Conservation (phyloP, 2,329 filamentous ascomycete species). For the Coniosporium tulheliwenetii region DNA sequence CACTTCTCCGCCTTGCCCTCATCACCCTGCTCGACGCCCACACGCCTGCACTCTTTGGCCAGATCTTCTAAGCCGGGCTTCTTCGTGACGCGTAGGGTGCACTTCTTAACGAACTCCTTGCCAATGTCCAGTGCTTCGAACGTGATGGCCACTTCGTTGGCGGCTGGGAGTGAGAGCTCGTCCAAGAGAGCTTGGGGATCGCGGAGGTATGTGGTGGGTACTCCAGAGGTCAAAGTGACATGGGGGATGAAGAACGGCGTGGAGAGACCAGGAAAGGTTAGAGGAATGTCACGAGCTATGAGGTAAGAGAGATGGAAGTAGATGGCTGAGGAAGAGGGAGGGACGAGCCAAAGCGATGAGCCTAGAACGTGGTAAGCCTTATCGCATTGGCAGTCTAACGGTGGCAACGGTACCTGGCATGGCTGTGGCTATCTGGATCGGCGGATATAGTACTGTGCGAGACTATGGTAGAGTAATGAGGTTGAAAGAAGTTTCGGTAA, state of each 20-base stretch:
- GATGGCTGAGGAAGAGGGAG: slow-evolving; percentile 17
- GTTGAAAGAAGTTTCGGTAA: too few species aligned
- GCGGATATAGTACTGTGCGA: too few species aligned
- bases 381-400: not conserved
- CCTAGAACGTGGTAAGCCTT: slow-evolving; percentile 17
- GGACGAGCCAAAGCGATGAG: slow-evolving; percentile 27
- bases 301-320: slow-evolving; percentile 14
- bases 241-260: slow-evolving; percentile 22
- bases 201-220: slow-evolving; percentile 10
- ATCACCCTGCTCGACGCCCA: slow-evolving; percentile 12
- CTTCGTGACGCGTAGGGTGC: slow-evolving; percentile 21
- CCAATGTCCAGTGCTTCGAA: slow-evolving; percentile 18
- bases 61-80: slow-evolving; percentile 9
- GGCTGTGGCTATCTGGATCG: not conserved
- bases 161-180: slow-evolving; percentile 10
- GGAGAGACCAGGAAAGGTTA: slow-evolving; percentile 14
- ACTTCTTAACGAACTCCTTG: slow-evolving; percentile 21
- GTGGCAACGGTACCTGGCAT: not conserved
- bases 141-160: slow-evolving; percentile 9
- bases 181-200: slow-evolving; percentile 22
- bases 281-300: slow-evolving; percentile 16
- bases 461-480: too few species aligned
- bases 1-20: slow-evolving; percentile 12
- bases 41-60: slow-evolving; percentile 12
- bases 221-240: slow-evolving; percentile 24